Base-by-base conservation (phyloP, 257 asterid genomes). In the Coffea eugenioides region DNA sequence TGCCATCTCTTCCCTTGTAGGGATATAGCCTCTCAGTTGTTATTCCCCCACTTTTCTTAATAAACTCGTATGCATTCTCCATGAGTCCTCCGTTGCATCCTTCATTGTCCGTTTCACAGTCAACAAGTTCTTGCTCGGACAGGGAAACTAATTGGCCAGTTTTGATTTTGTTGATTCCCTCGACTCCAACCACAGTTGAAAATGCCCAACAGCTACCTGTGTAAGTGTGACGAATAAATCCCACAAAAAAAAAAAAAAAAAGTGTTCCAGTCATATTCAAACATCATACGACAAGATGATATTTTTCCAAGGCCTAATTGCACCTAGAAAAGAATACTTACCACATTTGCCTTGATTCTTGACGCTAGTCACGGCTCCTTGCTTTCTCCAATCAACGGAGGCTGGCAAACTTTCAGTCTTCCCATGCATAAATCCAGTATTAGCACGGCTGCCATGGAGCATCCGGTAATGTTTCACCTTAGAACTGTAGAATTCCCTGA, bases 131-230 rank as follows among this genome's bases (percentile, higher is more conserved):
- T 90, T 94, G 97, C 82, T 94, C 98, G 5, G 98, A 94, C 61
- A 94, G 82, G 8, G 98, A 88, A 12, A 91, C 88, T 25, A 94
- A 80, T 3, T 83, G 54, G 1, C 97, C 97, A 0, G 95, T 93
- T 80, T 83, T 93, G 41, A 93, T 82, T 83, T 90, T 91, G 80
- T 94, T 93, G 83, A 94, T 93, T 79, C 98, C 98, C 76, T 93
- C 98, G 23, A 91, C 93, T 80, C 97, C 98, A 79, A 91, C 97
- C 36, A 93, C 92, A 27, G 97, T 86, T 20, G 97, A 94, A 85
- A 94, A 94, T 1, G 98, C 97, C 97, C 97, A 94, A 65, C 97
- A 93, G 71, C 98, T 91, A 45, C 97, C 98, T 93, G 82, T 31
- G 39, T 79, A 71, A 73, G 82, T 31, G 39, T 80, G 69, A 73